phyloP scores from a whole-genome alignment of 2,329 filamentous ascomycete species.

The Arthrinium phaeospermum region DNA sequence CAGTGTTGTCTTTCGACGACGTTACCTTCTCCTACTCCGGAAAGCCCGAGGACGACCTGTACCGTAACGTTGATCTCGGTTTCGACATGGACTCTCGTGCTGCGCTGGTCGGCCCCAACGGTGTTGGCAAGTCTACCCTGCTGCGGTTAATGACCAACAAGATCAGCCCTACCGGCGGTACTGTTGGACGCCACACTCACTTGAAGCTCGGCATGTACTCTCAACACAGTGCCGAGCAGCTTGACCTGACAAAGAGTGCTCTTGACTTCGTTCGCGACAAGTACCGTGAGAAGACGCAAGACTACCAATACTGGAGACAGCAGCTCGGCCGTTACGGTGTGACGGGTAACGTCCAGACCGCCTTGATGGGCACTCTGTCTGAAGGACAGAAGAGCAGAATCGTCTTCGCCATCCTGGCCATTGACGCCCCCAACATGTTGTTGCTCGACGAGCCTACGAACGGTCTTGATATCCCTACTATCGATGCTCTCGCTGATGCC shows the following conservation, averaged over 20 bases:
- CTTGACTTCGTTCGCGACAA: conserved; percentile 98
- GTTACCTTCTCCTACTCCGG: conserved; percentile 99
- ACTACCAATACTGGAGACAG: conserved; percentile 99
- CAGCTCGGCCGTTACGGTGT: conserved; percentile 95
- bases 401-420: conserved; percentile 94
- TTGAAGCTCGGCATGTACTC: conserved; percentile 98
- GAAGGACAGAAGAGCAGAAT: conserved; percentile 98
- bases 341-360: conserved; percentile 90
- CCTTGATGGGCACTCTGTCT: conserved; percentile 95
- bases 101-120: conserved; percentile 95
- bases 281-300: conserved; percentile 86
- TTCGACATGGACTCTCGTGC: conserved; percentile 99
- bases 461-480: conserved; percentile 98
- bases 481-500: conserved; percentile 95
- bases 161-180: conserved; percentile 81
- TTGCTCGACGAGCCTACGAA: conserved; percentile 98
- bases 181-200: conserved; percentile 91
- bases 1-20: conserved; percentile 93
- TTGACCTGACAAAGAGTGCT: conserved; percentile 96
- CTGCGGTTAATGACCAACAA: conserved; percentile 96
- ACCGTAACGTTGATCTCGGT: conserved; percentile 96
- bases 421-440: conserved; percentile 97
- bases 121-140: conserved; percentile 98
- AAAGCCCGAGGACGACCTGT: conserved; percentile 85
- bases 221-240: conserved; percentile 97